Evolutionary conservation across 495 filamentous ascomycete genomes (phyloP), one percentile per base, ranked within the genome.

Genomic region (Penicillium cinerascens): DNA sequence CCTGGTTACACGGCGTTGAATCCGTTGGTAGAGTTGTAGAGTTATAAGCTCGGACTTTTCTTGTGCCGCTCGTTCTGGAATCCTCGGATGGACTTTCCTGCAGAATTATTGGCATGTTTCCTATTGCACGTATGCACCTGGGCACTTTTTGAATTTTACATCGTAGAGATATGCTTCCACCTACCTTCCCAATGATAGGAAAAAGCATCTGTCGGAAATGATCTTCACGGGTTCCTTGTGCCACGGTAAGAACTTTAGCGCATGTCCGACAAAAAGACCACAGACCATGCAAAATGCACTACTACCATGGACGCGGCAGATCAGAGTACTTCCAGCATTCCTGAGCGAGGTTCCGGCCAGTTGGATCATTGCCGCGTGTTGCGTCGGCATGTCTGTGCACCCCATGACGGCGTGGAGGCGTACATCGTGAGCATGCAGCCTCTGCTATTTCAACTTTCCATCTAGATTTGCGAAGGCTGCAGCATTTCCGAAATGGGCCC

Each of bases 351-450:
- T 23, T n/a, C 52, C 22, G 26, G 40, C 55, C 55, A 56, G 18
- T 59, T 44, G 44, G 40, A 49, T 40, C 26, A 13, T 20, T 37
- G 23, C 47, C 50, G 42, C 50, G 40, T 49, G 52, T 33, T 47
- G 27, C 4, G 37, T 39, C 47, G 55, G 58, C 15, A 61, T 65
- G 59, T 59, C 59, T 57, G 59, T 57, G 51, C 53, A 18, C 37
- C 8, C 17, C 38, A 46, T 43, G 35, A 42, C 27, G 8, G n/a
- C 23, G 16, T 44, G 15, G 11, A 33, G 17, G 20, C 9, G 11
- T 4, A 23, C 42, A 11, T 42, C 16, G 21, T 33, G 35, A 36
- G 9, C 29, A 3, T 50, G 46, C 15, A 44, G 17, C 13, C 6
- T 11, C 6, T 10, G 29, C 29, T 33, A 11, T 47, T 47, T 16